Evolutionary conservation across 345 rosid species (phyloP).

Genomic region (Acer yangbiense): DNA sequence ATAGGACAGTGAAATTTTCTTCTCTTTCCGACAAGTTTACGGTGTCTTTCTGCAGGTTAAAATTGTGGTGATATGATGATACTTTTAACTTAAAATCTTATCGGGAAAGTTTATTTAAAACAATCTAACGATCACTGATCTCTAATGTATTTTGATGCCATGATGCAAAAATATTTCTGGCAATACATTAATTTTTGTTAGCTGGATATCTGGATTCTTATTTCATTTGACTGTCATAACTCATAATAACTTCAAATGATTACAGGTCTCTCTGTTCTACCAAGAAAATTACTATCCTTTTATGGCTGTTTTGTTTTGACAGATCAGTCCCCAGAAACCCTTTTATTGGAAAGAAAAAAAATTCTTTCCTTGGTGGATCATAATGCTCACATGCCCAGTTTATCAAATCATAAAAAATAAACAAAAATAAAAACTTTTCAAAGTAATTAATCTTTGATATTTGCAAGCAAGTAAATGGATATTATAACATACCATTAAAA

Average conservation of each 20-base stretch:
- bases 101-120: too few relatives aligned
- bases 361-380: not conserved
- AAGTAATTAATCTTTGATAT: not conserved
- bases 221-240: too few relatives aligned
- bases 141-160: too few relatives aligned
- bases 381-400: not conserved
- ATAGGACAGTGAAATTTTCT: not conserved
- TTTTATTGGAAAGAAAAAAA: not conserved
- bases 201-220: too few relatives aligned
- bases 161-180: too few relatives aligned
- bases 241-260: not conserved
- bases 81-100: not conserved
- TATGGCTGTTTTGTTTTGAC: constrained; percentile 8
- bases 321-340: not conserved
- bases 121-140: too few relatives aligned
- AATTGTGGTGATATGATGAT: not conserved
- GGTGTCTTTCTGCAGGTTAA: not conserved
- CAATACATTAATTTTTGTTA: too few relatives aligned
- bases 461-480: not conserved
- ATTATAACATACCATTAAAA: not conserved
- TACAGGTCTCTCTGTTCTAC: not conserved
- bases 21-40: not conserved
- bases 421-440: not conserved
- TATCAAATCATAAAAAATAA: not conserved
- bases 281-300: not conserved